These are phyloP conservation scores for Ceratocystiopsis sp. DNA, from an alignment of 2,329 filamentous ascomycete species.

Conservation along the genomic window DNA sequence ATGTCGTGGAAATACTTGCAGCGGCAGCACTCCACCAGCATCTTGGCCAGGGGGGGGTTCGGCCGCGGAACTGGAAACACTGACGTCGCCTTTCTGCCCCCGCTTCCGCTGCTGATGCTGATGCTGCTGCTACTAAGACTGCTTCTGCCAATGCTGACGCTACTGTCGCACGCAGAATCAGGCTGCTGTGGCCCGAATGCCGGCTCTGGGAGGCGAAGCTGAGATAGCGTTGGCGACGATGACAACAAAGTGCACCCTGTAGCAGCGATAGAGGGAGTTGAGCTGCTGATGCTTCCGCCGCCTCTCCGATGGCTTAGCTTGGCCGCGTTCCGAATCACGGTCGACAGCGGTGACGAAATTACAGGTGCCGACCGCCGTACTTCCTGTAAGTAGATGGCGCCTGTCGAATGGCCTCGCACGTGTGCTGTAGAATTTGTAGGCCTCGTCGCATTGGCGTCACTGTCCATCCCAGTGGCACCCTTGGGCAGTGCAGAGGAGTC, in stretches of 20 bases:
- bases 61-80: too few relatives aligned
- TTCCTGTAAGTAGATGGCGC: slow-evolving; percentile 19
- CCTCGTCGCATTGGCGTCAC: too few relatives aligned
- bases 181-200: too few relatives aligned
- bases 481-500: too few relatives aligned
- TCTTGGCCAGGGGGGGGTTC: slow-evolving; percentile 30
- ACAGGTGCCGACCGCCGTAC: slow-evolving; percentile 17
- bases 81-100: too few relatives aligned
- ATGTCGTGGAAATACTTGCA: slow-evolving; percentile 51
- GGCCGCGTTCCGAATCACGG: slow-evolving; percentile 6
- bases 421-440: background rate
- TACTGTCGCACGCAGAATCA: too few relatives aligned
- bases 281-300: background rate
- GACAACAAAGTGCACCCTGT: background rate
- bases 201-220: slow-evolving; percentile 3
- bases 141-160: too few relatives aligned
- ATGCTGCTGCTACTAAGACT: too few relatives aligned
- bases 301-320: background rate
- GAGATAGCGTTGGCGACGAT: background rate
- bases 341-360: slow-evolving; percentile 8
- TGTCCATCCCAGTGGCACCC: too few relatives aligned
- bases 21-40: slow-evolving; percentile 47
- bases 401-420: background rate
- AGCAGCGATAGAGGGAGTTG: background rate
- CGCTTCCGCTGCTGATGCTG: too few relatives aligned